These are phyloP conservation scores for Phytophthora uliginosa DNA, from an alignment of 352 stramenopile genomes.

Conservation along the genomic window DNA sequence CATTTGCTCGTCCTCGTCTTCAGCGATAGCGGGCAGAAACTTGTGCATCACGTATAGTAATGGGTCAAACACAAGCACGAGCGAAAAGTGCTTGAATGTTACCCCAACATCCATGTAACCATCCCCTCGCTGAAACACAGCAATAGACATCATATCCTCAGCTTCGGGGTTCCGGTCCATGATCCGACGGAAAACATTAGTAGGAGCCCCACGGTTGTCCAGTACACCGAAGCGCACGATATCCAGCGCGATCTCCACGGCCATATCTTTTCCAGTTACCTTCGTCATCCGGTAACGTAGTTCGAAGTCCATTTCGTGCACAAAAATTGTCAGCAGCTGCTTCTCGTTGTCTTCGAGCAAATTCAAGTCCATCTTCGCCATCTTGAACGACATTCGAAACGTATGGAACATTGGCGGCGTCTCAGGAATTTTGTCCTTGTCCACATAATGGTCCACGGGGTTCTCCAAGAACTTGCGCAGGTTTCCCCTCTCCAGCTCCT, in stretches of 20 bases:
- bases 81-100: conserved; percentile 67
- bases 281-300: conserved; percentile 64
- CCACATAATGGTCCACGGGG: conserved; percentile 70
- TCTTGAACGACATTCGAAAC: conserved; percentile 66
- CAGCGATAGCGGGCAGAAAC: conserved; percentile 68
- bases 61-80: conserved; percentile 85
- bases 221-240: conserved; percentile 75
- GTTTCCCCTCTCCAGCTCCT: conserved; percentile 58
- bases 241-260: conserved; percentile 56
- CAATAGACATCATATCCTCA: conserved; percentile 62
- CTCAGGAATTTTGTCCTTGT: conserved; percentile 52
- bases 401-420: conserved; percentile 63
- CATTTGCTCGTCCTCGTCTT: conserved; percentile 83
- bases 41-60: conserved; percentile 62
- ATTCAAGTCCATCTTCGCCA: conserved; percentile 58
- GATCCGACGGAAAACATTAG: conserved; percentile 82
- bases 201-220: conserved; percentile 67
- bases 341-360: conserved; percentile 63
- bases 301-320: conserved; percentile 54
- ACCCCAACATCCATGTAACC: conserved; percentile 68
- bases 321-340: conserved; percentile 67
- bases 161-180: conserved; percentile 81
- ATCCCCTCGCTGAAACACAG: conserved; percentile 56
- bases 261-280: conserved; percentile 47
- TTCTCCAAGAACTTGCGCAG: conserved; percentile 74